Conservation (phyloP, 306 rosid species). For the Quercus agrifolia region DNA sequence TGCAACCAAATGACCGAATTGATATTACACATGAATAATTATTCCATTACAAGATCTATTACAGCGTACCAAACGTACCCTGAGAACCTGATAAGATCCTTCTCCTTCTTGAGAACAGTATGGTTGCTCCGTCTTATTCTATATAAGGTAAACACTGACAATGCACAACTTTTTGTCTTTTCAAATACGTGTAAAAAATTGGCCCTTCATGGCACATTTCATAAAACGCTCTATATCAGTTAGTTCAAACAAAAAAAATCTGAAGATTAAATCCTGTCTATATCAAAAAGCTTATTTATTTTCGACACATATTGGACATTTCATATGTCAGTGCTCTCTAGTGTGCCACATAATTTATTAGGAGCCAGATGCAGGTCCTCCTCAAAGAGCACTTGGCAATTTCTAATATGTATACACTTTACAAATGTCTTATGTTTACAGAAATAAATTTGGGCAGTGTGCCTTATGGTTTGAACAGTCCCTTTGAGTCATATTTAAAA, state of each 20-base stretch:
- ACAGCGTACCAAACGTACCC: no score
- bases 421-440: background rate
- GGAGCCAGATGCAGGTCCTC: background rate
- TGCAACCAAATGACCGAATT: no score
- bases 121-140: background rate
- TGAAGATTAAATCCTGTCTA: no score
- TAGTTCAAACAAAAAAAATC: no score
- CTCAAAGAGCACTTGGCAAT: background rate
- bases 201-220: background rate
- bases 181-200: background rate
- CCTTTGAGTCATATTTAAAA: background rate
- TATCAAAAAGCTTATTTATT: background rate
- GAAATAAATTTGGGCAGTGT: background rate
- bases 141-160: background rate
- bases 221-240: background rate
- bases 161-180: background rate
- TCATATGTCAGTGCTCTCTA: background rate
- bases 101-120: background rate
- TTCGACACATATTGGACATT: background rate
- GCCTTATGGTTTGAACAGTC: background rate
- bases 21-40: no score
- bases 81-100: background rate
- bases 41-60: no score
- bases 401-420: background rate
- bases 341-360: background rate